A percentile compares a stretch with the other conserved stretches of the same genome.
These are phyloP conservation scores for Stenocarpella maydis DNA, from an alignment of 2,329 filamentous ascomycete species.

Conservation along the genomic window DNA sequence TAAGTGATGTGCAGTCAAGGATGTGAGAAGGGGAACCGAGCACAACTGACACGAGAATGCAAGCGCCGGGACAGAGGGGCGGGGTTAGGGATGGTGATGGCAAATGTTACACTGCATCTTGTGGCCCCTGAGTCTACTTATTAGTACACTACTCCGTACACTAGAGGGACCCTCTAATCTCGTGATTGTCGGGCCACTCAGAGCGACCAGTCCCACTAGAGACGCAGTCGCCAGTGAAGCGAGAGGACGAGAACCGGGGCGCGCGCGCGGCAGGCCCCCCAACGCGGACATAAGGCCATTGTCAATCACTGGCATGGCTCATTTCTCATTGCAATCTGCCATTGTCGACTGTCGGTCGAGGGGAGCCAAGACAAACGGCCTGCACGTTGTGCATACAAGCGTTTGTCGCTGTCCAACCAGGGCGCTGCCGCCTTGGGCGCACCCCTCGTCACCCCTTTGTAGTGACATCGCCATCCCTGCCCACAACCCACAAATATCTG, in stretches of 20 bases:
- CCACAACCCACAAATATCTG: constrained; percentile 14
- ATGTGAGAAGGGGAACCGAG: too few relatives aligned
- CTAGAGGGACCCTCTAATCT: constrained; percentile 18
- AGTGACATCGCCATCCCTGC: constrained; percentile 17
- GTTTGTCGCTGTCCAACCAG: constrained; percentile 16
- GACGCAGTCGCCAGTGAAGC: constrained; percentile 8
- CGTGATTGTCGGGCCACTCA: constrained; percentile 13
- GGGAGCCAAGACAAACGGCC: constrained; percentile 16
- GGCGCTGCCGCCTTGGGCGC: not conserved
- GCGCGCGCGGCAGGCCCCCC: not conserved
- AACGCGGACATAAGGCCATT: constrained; percentile 4
- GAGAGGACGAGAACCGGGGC: not conserved
- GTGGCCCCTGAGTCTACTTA: constrained; percentile 29
- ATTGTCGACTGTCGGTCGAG: not conserved
- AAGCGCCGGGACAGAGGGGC: constrained; percentile 3
- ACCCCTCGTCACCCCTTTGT: constrained; percentile 11
- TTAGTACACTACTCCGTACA: too few relatives aligned
- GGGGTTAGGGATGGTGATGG: not conserved
- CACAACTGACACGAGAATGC: not conserved
- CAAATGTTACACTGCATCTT: constrained; percentile 5
- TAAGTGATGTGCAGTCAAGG: not conserved
- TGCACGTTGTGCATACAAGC: not conserved
- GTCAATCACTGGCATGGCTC: not conserved
- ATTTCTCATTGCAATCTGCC: constrained; percentile 14
- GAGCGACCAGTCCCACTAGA: constrained; percentile 14